Evolutionary conservation across 139 green algal genomes (phyloP).

Genomic region (Axilococcus clingmanii): DNA sequence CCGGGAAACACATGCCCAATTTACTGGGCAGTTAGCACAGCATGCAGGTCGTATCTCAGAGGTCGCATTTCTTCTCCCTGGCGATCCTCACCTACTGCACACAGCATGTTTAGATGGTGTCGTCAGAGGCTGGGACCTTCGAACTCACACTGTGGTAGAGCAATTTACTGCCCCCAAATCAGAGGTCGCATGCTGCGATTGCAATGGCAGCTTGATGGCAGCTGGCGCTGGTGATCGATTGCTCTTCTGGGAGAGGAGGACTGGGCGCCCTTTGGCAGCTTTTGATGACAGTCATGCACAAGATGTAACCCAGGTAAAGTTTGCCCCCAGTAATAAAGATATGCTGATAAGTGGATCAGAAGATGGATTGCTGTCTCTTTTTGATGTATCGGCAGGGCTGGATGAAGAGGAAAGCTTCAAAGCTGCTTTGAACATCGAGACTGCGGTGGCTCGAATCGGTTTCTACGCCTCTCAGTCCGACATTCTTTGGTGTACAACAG

Average conservation of each 20-base stretch:
- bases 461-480: conserved; percentile 34
- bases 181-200: conserved; percentile 38
- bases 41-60: conserved; percentile 31
- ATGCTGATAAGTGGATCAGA: conserved; percentile 45
- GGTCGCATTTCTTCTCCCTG: conserved; percentile 23
- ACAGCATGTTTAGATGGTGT: conserved; percentile 48
- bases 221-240: conserved; percentile 52
- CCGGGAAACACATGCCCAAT: conserved; percentile 18
- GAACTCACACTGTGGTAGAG: conserved; percentile 9
- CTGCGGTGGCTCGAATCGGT: conserved; percentile 51
- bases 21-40: conserved; percentile 36
- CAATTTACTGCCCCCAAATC: conserved; percentile 12
- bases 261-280: conserved; percentile 15
- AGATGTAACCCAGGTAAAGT: conserved; percentile 39
- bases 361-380: conserved; percentile 62
- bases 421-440: conserved; percentile 62
- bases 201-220: conserved; percentile 37
- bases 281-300: conserved; percentile 66
- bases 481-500: conserved; percentile 48
- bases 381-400: conserved; percentile 41
- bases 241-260: conserved; percentile 67
- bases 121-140: conserved; percentile 51
- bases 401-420: conserved; percentile 59
- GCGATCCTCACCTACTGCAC: conserved; percentile 32
- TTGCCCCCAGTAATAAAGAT: conserved; percentile 23